Base-by-base conservation (phyloP, 345 rosid species). In the Psidium friedrichsthalianum region DNA sequence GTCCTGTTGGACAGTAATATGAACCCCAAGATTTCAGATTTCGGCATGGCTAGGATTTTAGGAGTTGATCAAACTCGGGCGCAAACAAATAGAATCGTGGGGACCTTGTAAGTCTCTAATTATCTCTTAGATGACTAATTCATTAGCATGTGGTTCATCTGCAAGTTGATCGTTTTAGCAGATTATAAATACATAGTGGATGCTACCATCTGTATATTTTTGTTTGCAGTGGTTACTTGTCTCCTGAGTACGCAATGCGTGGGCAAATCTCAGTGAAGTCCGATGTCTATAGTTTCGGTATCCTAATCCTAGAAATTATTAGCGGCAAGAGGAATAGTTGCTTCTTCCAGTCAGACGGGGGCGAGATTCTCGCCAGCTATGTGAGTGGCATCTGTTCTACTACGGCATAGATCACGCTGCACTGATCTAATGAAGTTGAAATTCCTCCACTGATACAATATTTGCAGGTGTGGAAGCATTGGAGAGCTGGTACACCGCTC, bases 161-260 rank as follows among this genome's bases (percentile, higher is more conserved):
- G 2, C 0, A 16, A 32, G 52, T 57, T 57, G 52, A n/a, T 36
- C 5, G 13, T 10, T 42, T 18, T 24, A 58, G 1, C 29, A 36
- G 25, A 20, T 69, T 69, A 32, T 2, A 8, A 18, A 8, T 32
- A 16, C 1, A 69, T 69, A 69, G 32, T 32, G 44, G 44, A 69
- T 69, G 78, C 24, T 69, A 16, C 11, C 8, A 1, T 18, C 78
- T 11, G 8, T 32, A 6, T 24, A 24, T 69, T 25, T 52, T 82
- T 10, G 42, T 29, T 53, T 83, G 83, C 82, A 92, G 93, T 25
- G 94, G 92, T 25, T 92, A 91, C 81, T 89, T 89, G 91, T 88
- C 92, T 82, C 93, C 90, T 0, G 93, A 92, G 69, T 92, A 88
- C 49, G 89, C 89, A 58, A 57, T 40, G 64, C 86, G 78, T 2